Evolutionary conservation across 805 yeast species (phyloP).

Genomic region (Tetrapisispora phaffii): DNA sequence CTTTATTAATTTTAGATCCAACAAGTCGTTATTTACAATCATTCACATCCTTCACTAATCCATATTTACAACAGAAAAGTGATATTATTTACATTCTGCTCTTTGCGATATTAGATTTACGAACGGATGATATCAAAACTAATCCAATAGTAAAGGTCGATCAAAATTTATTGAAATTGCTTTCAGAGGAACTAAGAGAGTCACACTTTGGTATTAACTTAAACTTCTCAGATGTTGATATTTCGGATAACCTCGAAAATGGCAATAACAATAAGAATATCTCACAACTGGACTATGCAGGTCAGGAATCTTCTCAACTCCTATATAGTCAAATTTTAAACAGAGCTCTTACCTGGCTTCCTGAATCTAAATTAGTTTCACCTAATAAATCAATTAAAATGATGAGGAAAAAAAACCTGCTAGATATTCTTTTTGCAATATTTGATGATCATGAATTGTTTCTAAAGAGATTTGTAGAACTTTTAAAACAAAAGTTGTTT

Average conservation of each 20-base stretch:
- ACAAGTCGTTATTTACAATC: constrained; percentile 73
- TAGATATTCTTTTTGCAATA: constrained; percentile 19
- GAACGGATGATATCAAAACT: constrained; percentile 10
- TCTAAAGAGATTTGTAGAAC: constrained; percentile 16
- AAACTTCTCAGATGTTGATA: background rate
- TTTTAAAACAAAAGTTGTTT: constrained; percentile 19
- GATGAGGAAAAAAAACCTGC: constrained; percentile 9
- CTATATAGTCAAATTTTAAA: constrained; percentile 14
- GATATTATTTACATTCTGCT: constrained; percentile 68
- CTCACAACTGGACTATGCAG: background rate
- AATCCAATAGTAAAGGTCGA: constrained; percentile 4
- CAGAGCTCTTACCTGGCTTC: constrained; percentile 21
- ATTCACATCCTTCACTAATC: constrained; percentile 66
- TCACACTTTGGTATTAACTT: constrained; percentile 16
- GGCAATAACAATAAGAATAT: background rate
- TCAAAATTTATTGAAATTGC: constrained; percentile 2
- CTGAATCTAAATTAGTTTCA: constrained; percentile 13
- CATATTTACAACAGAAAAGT: constrained; percentile 57
- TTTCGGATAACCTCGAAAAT: background rate
- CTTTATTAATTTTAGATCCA: constrained; percentile 74
- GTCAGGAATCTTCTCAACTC: background rate
- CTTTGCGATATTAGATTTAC: constrained; percentile 50
- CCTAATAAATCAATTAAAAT: constrained; percentile 7
- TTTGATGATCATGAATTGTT: constrained; percentile 20
- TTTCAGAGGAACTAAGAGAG: constrained; percentile 36